Evolutionary conservation across 1,139 yeast genomes (phyloP), one percentile per base, ranked within the genome.

Genomic region (Debaryomyces fabryi): DNA sequence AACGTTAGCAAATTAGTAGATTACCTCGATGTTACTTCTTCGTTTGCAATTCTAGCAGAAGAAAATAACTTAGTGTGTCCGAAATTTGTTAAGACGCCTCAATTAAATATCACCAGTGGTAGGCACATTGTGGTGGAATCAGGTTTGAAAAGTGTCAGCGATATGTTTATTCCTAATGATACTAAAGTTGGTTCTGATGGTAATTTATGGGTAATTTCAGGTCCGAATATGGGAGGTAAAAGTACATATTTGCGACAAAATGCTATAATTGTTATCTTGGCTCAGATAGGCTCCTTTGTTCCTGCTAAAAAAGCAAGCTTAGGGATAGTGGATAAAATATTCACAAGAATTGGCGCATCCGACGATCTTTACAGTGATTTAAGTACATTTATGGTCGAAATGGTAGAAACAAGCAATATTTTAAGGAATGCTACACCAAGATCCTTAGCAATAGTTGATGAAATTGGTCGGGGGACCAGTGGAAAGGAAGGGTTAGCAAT

Each of bases 141-240:
- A 3, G 87, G 96, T 1, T 66, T 93, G 46, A 73, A 72, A 46
- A 73, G 73, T 12, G 58, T 65, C 5, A 74, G 81, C 3, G 65
- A 63, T 21, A 76, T 77, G 50, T 93, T 91, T 60, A 80, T 79
- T 0, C 72, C 86, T 0, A 93, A 93, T 62, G 83, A 85, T 58
- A 56, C 67, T 1, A 59, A 83, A 8, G 55, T 73, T 2, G 63
- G 68, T 0, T 53, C 61, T 4, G 59, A 67, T 1, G 61, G 62
- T 3, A 60, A 57, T 16, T 43, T 71, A 18, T 88, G 96, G 92
- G 76, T 93, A 7, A 83, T 93, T 4, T 85, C 97, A 0, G 99
- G 99, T 0, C 98, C 98, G 1, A 93, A 93, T 62, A 93, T 93
- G 98, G 98, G 98, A 3, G 99, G 99, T 0, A 93, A 93, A 60